Base-by-base conservation (phyloP, 352 stramenopile species). In the Phytophthora pinifolia region DNA sequence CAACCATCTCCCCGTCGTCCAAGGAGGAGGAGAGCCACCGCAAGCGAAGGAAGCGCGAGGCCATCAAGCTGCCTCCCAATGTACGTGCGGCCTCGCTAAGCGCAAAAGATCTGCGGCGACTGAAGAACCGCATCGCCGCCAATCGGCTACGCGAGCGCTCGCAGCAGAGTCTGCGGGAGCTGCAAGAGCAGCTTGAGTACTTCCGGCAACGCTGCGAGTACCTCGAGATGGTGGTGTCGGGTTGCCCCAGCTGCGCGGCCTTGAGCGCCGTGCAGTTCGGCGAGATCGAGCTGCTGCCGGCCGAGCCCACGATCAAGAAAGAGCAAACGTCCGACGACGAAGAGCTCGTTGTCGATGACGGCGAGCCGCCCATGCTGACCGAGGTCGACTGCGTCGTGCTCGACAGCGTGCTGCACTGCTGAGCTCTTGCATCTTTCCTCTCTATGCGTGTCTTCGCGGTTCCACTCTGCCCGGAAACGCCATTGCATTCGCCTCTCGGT, bases 91-190 rank as follows among this genome's bases (percentile, higher is more conserved):
- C 47, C 22, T 50, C 65, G 32, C 62, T 74, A 43, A 74, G 80
- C 35, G 25, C 57, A 2, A 72, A 73, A 20, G 76, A 83, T 15
- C 48, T 84, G 43, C 76, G 66, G 54, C 63, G 69, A 20, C 41
- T 84, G 25, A 84, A 87, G 62, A 88, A 83, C 62, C 74, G 77
- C 34, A 78, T 83, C 36, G 61, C 70, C 1, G 67, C 70, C 12
- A 63, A 48, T 13, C 62, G 74, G 3, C 46, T 82, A 9, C 77
- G 74, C 38, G 62, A 85, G 49, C 77, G 72, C 46, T 80, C 67
- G 53, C 70, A 83, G 56, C 49, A 80, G 41, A 51, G 68, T 43
- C 54, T 82, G 34, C 67, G 58, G 32, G 57, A 80, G 14, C 50
- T 88, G 4, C 54, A 80, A 34, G 57, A 54, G 13, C 60, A 76